Conservation (phyloP, 768 basidiomycete genomes). For the Xanthoconium stramineum region DNA sequence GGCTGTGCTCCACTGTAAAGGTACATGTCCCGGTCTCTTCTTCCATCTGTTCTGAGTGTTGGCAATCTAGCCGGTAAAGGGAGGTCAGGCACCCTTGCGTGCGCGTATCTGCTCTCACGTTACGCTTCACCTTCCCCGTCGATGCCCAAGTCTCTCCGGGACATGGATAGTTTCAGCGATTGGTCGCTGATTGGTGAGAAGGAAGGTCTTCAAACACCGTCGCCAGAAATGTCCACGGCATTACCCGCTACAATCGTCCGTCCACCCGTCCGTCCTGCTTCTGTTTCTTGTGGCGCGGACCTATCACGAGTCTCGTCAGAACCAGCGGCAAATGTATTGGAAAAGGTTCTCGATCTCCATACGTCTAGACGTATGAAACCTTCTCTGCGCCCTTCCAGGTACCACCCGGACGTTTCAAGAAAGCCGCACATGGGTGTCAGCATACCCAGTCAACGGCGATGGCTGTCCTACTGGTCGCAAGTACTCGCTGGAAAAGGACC, state of each 20-base stretch:
- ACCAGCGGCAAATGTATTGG: conserved; percentile 36
- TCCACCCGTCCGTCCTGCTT: neutral
- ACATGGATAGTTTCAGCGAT: conserved; percentile 14
- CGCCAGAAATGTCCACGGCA: neutral
- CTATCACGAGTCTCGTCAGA: conserved; percentile 17
- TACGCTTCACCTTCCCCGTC: conserved; percentile 45
- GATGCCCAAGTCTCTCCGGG: neutral
- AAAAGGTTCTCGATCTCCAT: conserved; percentile 63
- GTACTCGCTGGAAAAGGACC: conserved; percentile 58
- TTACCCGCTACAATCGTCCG: neutral
- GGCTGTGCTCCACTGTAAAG: conserved; percentile 87
- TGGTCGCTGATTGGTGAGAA: conserved; percentile 20
- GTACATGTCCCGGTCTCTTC: conserved; percentile 30
- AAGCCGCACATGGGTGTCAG: conserved; percentile 60
- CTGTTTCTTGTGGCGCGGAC: conserved; percentile 1
- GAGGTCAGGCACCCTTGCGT: conserved; percentile 82
- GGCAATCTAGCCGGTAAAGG: conserved; percentile 65
- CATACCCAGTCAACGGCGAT: conserved; percentile 79
- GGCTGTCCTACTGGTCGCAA: conserved; percentile 75
- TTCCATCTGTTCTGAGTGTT: neutral
- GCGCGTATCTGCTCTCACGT: conserved; percentile 71
- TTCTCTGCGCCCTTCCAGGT: neutral
- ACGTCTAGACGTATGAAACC: conserved; percentile 67
- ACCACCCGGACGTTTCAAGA: conserved; percentile 19
- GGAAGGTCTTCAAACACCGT: conserved; percentile 19